phyloP scores from a whole-genome alignment of 2,329 filamentous ascomycete species.

The Polychaeton citri region DNA sequence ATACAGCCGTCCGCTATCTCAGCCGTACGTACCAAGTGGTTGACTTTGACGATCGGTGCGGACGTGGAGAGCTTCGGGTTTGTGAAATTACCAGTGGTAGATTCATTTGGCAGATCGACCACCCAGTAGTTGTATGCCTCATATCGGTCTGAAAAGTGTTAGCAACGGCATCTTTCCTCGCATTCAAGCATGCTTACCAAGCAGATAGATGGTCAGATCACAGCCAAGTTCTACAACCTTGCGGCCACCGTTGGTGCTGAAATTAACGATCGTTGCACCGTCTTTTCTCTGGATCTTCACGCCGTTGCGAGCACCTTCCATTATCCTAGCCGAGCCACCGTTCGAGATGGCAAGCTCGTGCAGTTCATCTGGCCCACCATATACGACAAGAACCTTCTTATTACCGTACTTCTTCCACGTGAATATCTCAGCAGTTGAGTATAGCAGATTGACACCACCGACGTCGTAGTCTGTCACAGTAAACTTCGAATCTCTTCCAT shows the following conservation, averaged over 20 bases:
- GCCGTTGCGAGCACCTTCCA: slow-evolving; percentile 26
- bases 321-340: slow-evolving; percentile 21
- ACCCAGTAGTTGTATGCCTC: slow-evolving; percentile 59
- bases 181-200: slow-evolving; percentile 27
- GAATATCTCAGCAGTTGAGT: slow-evolving; percentile 57
- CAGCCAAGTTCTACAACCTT: slow-evolving; percentile 38
- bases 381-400: slow-evolving; percentile 49
- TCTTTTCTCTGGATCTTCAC: slow-evolving; percentile 23
- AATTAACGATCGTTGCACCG: slow-evolving; percentile 38
- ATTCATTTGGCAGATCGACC: slow-evolving; percentile 36
- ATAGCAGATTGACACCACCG: slow-evolving; percentile 46
- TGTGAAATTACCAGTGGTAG: slow-evolving; percentile 19
- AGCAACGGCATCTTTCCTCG: slow-evolving; percentile 3
- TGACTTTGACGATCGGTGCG: slow-evolving; percentile 46
- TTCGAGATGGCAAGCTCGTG: slow-evolving; percentile 46
- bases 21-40: slow-evolving; percentile 47
- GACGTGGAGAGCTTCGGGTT: slow-evolving; percentile 21
- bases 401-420: slow-evolving; percentile 53
- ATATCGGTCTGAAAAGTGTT: slow-evolving; percentile 40
- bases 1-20: slow-evolving; percentile 43
- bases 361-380: slow-evolving; percentile 47
- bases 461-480: slow-evolving; percentile 55
- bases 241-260: slow-evolving; percentile 41
- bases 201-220: slow-evolving; percentile 42
- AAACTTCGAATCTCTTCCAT: slow-evolving; percentile 53